Evolutionary conservation across 352 stramenopile species (phyloP), one percentile per base, ranked within the genome.

Genomic region (Phytophthora rubi): DNA sequence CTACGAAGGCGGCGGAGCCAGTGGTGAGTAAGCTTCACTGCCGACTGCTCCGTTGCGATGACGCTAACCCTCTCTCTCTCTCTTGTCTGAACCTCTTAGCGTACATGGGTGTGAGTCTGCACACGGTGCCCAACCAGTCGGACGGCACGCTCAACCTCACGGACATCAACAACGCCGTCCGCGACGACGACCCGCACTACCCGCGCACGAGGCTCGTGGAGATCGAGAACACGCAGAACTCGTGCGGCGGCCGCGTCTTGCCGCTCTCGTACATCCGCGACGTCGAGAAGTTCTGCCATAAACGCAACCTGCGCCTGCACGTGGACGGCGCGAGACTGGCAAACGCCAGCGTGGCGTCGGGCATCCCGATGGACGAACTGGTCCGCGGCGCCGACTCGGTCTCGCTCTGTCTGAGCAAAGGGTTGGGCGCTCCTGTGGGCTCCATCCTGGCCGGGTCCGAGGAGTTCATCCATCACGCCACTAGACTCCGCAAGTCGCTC

Each of bases 221-320:
- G 74, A 78, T 99, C 16, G 98, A 99, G 76, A 99, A 99, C 82
- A 99, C 97, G 48, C 98, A 99, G 65, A 99, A 99, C 79, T 94
- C 93, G 56, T 95, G 97, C 37, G 98, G 98, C 28, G 97, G 97
- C 4, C 83, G 94, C 12, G 85, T 97, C 23, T 81, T 99, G 30
- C 80, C 94, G 13, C 60, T 86, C 6, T 55, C 73, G 6, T 98
- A 98, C 75, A 82, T 99, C 56, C 75, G 86, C 51, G 51, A 82
- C 8, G 80, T 97, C 10, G 84, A 85, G 48, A 68, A 69, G 21
- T 84, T 98, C 48, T 93, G 90, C 54, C 67, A 85, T 21, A 73
- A 94, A 37, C 81, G 81, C 61, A 71, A 84, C 10, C 81, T 99
- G 7, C 90, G 94, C 63, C 80, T 99, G 12, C 98, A 99, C 73